phyloP scores from a whole-genome alignment of 768 basidiomycete genomes.

The Mycena indigotica region DNA sequence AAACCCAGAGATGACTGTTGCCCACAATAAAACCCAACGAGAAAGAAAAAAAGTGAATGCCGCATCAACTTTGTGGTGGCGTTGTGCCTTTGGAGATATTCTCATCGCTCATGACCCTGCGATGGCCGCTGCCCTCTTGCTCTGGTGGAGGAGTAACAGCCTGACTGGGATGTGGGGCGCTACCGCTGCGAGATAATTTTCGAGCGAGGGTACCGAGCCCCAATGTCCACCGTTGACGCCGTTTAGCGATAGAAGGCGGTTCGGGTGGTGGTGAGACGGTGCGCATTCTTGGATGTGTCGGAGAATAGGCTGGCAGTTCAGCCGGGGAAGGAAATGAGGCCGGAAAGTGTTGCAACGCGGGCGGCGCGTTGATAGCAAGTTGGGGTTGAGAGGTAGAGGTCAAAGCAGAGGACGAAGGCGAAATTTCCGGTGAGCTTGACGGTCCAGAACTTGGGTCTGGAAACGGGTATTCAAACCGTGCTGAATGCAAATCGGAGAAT shows the following conservation, averaged over 20 bases:
- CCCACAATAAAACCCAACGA: background rate
- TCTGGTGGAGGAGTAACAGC: slow-evolving; percentile 2
- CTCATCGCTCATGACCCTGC: background rate
- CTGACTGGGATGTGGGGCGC: background rate
- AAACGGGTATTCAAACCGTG: slow-evolving; percentile 24
- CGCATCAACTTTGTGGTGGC: background rate
- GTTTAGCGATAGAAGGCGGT: slow-evolving; percentile 18
- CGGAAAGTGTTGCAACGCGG: slow-evolving; percentile 17
- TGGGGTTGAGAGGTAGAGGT: slow-evolving; percentile 17
- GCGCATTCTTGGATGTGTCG: slow-evolving; percentile 24
- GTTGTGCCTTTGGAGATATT: background rate
- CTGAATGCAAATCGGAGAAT: slow-evolving; percentile 13
- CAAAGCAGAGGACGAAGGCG: slow-evolving; percentile 11
- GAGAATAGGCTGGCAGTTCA: slow-evolving; percentile 19
- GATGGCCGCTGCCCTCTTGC: slow-evolving; percentile 5
- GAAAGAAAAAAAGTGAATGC: background rate
- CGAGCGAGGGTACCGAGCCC: slow-evolving; percentile 13
- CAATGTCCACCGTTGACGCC: slow-evolving; percentile 19
- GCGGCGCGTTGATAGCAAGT: slow-evolving; percentile 15
- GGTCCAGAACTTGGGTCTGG: slow-evolving; percentile 10
- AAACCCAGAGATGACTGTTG: background rate
- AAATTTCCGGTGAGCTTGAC: slow-evolving; percentile 10
- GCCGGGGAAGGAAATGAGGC: slow-evolving; percentile 18
- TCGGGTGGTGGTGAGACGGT: slow-evolving; percentile 15
- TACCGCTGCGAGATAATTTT: slow-evolving; percentile 13